A percentile compares a stretch with the other conserved stretches of the same genome.
These are phyloP conservation scores for Orbilia ellipsospora DNA, from an alignment of 2,329 filamentous ascomycete genomes.

Conservation along the genomic window DNA sequence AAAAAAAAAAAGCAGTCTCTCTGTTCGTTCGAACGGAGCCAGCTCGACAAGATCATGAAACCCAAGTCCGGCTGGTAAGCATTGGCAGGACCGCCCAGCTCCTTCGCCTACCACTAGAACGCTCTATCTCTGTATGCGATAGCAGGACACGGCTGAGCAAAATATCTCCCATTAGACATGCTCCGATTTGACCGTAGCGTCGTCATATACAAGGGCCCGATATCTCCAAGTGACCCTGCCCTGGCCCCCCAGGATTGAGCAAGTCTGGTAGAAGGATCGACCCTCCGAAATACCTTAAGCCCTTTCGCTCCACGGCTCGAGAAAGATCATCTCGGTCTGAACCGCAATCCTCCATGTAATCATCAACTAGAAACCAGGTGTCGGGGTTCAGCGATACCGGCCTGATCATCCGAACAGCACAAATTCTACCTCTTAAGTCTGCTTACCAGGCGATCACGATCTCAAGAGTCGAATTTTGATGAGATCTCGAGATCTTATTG, in stretches of 20 bases:
- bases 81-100: not conserved
- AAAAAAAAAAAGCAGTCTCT: too few species aligned
- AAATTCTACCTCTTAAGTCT: conserved; percentile 9
- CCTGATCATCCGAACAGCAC: conserved; percentile 37
- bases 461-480: not conserved
- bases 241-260: conserved; percentile 14
- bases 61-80: conserved; percentile 9
- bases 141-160: conserved; percentile 25
- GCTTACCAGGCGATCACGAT: conserved; percentile 20
- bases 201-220: conserved; percentile 39
- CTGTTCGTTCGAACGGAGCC: not conserved
- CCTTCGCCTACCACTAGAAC: too few species aligned
- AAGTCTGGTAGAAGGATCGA: conserved; percentile 24
- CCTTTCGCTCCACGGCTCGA: conserved; percentile 27
- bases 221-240: conserved; percentile 25
- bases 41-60: conserved; percentile 27
- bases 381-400: conserved; percentile 33
- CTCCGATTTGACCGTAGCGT: conserved; percentile 25
- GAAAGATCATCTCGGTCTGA: conserved; percentile 11
- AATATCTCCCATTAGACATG: conserved; percentile 43
- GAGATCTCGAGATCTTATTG: not conserved
- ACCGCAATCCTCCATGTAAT: not conserved
- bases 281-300: conserved; percentile 33
- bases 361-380: conserved; percentile 8
- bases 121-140: too few species aligned